phyloP scores from a whole-genome alignment of 345 rosid genomes.

The Rhodomyrtus tomentosa region DNA sequence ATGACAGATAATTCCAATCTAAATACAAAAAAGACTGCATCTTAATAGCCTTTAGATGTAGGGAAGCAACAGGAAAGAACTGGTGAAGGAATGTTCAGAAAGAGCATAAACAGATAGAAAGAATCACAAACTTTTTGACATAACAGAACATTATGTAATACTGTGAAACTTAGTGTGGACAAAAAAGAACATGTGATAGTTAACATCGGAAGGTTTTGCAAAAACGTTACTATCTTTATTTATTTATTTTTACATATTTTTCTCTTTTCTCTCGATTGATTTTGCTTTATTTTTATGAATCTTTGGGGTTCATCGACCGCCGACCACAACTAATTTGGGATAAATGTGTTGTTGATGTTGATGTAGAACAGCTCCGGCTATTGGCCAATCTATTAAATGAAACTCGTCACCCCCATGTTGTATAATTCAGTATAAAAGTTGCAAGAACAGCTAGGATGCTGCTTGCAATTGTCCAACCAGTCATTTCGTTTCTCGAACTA shows the following conservation, averaged over 20 bases:
- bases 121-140: background rate
- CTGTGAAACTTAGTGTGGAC: background rate
- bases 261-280: too few species aligned
- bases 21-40: background rate
- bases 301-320: too few species aligned
- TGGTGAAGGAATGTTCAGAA: background rate
- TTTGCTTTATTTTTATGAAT: too few species aligned
- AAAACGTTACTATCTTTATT: background rate
- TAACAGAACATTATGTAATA: background rate
- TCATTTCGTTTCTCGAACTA: constrained; percentile 59
- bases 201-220: background rate
- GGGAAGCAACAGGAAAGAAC: background rate
- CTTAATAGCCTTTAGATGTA: background rate
- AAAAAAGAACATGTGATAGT: background rate
- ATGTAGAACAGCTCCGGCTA: background rate
- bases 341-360: too few species aligned
- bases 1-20: background rate
- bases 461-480: constrained; percentile 18
- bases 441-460: background rate
- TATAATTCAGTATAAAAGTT: background rate
- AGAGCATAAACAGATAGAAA: background rate
- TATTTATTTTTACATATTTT: too few species aligned
- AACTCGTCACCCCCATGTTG: background rate
- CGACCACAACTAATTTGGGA: too few species aligned
- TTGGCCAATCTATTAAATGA: background rate